Evolutionary conservation across 2,329 filamentous ascomycete species (phyloP).

Genomic region (Fusarium nygamai): DNA sequence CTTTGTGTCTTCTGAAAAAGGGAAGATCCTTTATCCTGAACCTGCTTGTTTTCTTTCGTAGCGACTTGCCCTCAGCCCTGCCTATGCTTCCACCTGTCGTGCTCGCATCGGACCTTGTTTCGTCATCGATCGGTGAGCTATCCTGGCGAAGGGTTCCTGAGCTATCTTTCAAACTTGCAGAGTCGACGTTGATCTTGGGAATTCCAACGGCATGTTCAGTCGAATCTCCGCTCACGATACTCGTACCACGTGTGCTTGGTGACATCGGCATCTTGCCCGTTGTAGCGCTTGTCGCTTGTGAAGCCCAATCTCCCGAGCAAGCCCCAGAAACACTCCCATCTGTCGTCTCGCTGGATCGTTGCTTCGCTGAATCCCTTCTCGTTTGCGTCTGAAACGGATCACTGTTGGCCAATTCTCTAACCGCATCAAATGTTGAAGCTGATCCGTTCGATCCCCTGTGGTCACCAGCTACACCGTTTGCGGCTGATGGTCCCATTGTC

Average conservation of each 20-base stretch:
- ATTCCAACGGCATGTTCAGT: constrained; percentile 60
- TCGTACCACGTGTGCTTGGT: constrained; percentile 72
- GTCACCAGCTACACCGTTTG: constrained; percentile 38
- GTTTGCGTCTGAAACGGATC: constrained; percentile 58
- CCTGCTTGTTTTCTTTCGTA: constrained; percentile 71
- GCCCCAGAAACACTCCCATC: constrained; percentile 67
- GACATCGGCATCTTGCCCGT: constrained; percentile 72
- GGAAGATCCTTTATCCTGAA: constrained; percentile 71
- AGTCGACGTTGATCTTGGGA: constrained; percentile 52
- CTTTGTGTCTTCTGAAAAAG: constrained; percentile 65
- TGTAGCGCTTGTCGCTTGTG: constrained; percentile 70
- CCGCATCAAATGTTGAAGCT: constrained; percentile 56
- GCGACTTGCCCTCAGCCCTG: constrained; percentile 58
- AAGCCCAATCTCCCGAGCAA: constrained; percentile 68
- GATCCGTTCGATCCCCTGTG: constrained; percentile 58
- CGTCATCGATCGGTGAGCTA: constrained; percentile 42
- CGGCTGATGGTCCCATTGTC: constrained; percentile 41
- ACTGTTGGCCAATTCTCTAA: constrained; percentile 59
- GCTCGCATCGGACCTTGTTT: constrained; percentile 44
- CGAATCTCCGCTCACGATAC: constrained; percentile 70
- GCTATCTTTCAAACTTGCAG: constrained; percentile 48
- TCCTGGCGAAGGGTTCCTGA: constrained; percentile 42
- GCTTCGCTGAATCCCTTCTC: constrained; percentile 55
- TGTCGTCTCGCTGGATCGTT: constrained; percentile 70
- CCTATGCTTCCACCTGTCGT: constrained; percentile 55